Evolutionary conservation across 331 rosid genomes (phyloP), one percentile per base, ranked within the genome.

Genomic region (Pyracantha coccinea): DNA sequence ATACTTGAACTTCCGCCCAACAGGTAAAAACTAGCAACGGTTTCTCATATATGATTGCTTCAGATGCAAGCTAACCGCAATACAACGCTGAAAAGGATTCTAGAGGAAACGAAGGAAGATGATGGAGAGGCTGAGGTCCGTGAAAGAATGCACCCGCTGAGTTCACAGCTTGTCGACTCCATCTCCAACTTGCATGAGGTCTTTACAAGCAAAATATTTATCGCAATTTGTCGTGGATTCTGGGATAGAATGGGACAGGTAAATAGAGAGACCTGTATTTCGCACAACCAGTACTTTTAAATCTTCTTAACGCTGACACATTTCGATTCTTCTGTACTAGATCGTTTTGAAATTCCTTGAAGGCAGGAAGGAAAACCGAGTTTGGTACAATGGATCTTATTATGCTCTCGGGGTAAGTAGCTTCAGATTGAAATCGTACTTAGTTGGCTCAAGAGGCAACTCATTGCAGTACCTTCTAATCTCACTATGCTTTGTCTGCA

Each of bases 211-310:
- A 92, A 84, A 75, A 89, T 94, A 68, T 94, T 92, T 57, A 84
- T 88, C 59, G 90, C 99, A 29, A 83, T 83, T 69, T 88, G 92
- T 38, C 96, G 97, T 6, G 99, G 97, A 78, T 83, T 87, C 53
- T 94, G 99, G 99, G 96, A 94, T 41, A 89, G 92, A 80, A 92
- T 84, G 97, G 99, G 99, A 81, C 90, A 94, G 97, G 98, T 93
- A 77, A 66, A 61, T 50, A 69, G 27, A 71, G 35, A 41, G 63
- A 55, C 68, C 44, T 33, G 32, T 24, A 41, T 27, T 45, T 60
- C 79, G 77, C 69, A 24, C 21, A 33, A 54, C 61, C 64, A 68
- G 62, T 60, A 19, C 16, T 70, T 63, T 5, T 12, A n/a, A 16
- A n/a, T 65, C 50, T 77, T 75, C 14, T 68, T 15, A 25, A 68